Evolutionary conservation across 2,329 filamentous ascomycete species (phyloP).

Genomic region (Clonostachys solani): DNA sequence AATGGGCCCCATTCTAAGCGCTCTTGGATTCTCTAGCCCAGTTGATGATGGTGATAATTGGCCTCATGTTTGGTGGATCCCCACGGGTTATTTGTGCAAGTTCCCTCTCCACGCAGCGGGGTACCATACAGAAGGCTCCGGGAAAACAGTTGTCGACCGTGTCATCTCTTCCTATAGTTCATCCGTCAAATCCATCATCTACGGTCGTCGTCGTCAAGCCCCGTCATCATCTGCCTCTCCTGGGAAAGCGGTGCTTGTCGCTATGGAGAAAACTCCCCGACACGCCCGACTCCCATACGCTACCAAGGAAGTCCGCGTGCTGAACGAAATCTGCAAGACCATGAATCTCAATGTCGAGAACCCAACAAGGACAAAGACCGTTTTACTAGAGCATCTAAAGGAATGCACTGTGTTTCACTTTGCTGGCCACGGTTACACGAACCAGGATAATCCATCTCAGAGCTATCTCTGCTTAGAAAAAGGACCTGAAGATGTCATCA

Average conservation of each 20-base stretch:
- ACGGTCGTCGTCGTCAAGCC: slow-evolving; percentile 6
- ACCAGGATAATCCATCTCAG: slow-evolving; percentile 2
- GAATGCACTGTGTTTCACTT: slow-evolving; percentile 32
- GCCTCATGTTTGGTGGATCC: slow-evolving; percentile 27
- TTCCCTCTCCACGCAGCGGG: slow-evolving; percentile 28
- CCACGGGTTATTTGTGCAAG: slow-evolving; percentile 17
- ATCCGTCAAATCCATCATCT: slow-evolving; percentile 23
- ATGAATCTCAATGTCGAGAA: not conserved
- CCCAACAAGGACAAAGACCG: slow-evolving; percentile 5
- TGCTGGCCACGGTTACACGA: slow-evolving; percentile 25
- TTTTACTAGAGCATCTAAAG: slow-evolving; percentile 14
- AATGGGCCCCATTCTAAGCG: slow-evolving; percentile 15
- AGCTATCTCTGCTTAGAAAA: slow-evolving; percentile 7
- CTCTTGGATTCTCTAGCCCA: slow-evolving; percentile 11
- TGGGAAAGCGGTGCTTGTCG: slow-evolving; percentile 15
- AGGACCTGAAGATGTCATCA: slow-evolving; percentile 1
- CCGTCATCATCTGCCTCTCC: no score
- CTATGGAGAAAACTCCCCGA: slow-evolving; percentile 13
- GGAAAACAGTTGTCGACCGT: slow-evolving; percentile 20
- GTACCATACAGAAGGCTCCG: slow-evolving; percentile 10
- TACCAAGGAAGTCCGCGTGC: slow-evolving; percentile 7
- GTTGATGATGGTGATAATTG: slow-evolving; percentile 5
- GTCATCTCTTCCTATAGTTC: slow-evolving; percentile 31
- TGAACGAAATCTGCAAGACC: slow-evolving; percentile 6
- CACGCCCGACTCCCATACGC: slow-evolving; percentile 8